phyloP scores from a whole-genome alignment of 768 basidiomycete species.

The Tricholoma matsutake region DNA sequence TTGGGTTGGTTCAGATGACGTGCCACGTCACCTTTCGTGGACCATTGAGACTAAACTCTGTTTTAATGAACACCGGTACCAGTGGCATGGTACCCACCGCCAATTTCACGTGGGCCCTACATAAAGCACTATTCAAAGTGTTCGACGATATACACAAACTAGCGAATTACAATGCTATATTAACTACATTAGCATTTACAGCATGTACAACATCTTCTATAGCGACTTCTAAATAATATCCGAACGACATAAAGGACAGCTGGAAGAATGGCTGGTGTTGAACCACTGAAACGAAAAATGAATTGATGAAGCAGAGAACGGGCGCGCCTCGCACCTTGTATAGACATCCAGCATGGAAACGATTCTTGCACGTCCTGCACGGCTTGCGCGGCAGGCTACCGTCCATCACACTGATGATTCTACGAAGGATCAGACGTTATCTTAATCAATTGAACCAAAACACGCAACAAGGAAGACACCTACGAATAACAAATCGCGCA shows the following conservation, averaged over 20 bases:
- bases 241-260: conserved; percentile 88
- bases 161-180: too few species aligned
- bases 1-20: too few species aligned
- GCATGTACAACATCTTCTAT: neutral
- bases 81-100: too few species aligned
- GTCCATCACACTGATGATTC: conserved; percentile 90
- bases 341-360: conserved; percentile 89
- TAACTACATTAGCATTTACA: too few species aligned
- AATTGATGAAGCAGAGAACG: neutral
- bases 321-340: conserved; percentile 63
- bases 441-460: neutral
- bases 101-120: too few species aligned
- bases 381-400: conserved; percentile 84
- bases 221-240: conserved; percentile 55
- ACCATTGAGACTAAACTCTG: too few species aligned
- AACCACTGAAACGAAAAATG: conserved; percentile 62
- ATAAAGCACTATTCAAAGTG: too few species aligned
- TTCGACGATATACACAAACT: too few species aligned
- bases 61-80: too few species aligned
- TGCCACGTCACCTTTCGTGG: too few species aligned
- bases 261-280: conserved; percentile 83
- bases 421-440: conserved; percentile 26
- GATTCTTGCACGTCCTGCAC: conserved; percentile 92
- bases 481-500: conserved; percentile 97
- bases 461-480: conserved; percentile 21